phyloP scores from a whole-genome alignment of 176 grass and related monocot genomes.

The Avena sativa region DNA sequence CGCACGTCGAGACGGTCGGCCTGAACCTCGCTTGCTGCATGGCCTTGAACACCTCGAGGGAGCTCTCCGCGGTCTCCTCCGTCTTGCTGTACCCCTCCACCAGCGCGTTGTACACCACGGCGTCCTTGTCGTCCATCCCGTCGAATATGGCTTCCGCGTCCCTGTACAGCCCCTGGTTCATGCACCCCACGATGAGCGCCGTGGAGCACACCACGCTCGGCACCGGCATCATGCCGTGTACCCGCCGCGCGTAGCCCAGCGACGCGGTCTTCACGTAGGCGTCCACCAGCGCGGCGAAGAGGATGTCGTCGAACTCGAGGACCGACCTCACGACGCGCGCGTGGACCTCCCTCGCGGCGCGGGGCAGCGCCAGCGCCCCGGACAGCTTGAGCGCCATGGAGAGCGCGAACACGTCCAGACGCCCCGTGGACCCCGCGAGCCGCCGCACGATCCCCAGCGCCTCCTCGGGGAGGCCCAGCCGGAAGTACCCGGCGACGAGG shows the following conservation, averaged over 20 bases:
- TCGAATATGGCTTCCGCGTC: slow-evolving; percentile 67
- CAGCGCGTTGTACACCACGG: slow-evolving; percentile 74
- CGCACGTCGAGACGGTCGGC: slow-evolving; percentile 67
- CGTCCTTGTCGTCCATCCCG: slow-evolving; percentile 57
- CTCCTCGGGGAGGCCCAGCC: slow-evolving; percentile 49
- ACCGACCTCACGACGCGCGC: slow-evolving; percentile 55
- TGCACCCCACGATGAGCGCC: slow-evolving; percentile 77
- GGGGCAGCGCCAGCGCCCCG: slow-evolving; percentile 35
- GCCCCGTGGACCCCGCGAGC: slow-evolving; percentile 49
- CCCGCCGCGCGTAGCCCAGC: slow-evolving; percentile 55
- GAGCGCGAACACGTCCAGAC: slow-evolving; percentile 65
- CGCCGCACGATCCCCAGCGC: slow-evolving; percentile 58
- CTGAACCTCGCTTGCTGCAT: slow-evolving; percentile 54
- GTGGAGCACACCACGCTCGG: slow-evolving; percentile 78
- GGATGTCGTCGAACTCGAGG: slow-evolving; percentile 58
- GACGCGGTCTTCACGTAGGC: slow-evolving; percentile 73
- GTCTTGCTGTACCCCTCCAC: slow-evolving; percentile 74
- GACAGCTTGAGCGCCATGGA: slow-evolving; percentile 92
- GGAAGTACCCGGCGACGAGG: slow-evolving; percentile 77
- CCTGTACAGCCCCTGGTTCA: slow-evolving; percentile 54
- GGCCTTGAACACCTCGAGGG: slow-evolving; percentile 65
- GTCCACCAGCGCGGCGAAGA: slow-evolving; percentile 69
- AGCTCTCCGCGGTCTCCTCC: slow-evolving; percentile 54
- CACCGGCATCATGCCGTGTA: slow-evolving; percentile 46
- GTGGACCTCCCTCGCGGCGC: slow-evolving; percentile 61